These are phyloP conservation scores for Pseudogymnoascus sp. DNA, from an alignment of 2,329 filamentous ascomycete genomes.

Conservation along the genomic window DNA sequence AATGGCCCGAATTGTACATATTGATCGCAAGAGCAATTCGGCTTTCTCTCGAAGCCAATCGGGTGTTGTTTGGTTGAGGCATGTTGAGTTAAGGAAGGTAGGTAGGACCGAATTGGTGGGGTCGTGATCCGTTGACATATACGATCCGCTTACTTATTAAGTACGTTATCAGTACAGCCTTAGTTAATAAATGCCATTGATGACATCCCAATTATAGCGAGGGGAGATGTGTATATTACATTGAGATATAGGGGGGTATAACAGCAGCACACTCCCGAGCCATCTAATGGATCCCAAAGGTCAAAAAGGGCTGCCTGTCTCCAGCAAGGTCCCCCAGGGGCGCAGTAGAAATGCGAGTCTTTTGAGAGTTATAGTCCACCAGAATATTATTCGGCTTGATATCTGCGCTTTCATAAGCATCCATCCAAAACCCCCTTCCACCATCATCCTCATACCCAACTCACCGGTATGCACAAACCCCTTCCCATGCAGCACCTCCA, in stretches of 20 bases:
- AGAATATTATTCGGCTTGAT: slow-evolving; percentile 2
- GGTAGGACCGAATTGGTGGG: too few relatives aligned
- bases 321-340: slow-evolving; percentile 11
- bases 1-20: too few relatives aligned
- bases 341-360: slow-evolving; percentile 9
- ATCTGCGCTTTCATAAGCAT: background rate
- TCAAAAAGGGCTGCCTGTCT: background rate
- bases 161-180: background rate
- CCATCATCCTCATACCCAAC: background rate
- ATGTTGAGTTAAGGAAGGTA: too few relatives aligned
- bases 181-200: background rate
- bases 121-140: too few relatives aligned
- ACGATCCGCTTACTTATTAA: too few relatives aligned
- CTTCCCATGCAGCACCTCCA: slow-evolving; percentile 20
- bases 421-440: background rate
- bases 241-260: background rate
- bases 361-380: slow-evolving; percentile 12
- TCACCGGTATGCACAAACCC: slow-evolving; percentile 21
- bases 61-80: too few relatives aligned
- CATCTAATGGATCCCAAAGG: background rate
- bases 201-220: background rate
- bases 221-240: background rate
- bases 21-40: too few relatives aligned
- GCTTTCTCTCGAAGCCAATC: too few relatives aligned
- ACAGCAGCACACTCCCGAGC: background rate